phyloP scores from a whole-genome alignment of 257 asterid genomes.

The Solanum arcanum region DNA sequence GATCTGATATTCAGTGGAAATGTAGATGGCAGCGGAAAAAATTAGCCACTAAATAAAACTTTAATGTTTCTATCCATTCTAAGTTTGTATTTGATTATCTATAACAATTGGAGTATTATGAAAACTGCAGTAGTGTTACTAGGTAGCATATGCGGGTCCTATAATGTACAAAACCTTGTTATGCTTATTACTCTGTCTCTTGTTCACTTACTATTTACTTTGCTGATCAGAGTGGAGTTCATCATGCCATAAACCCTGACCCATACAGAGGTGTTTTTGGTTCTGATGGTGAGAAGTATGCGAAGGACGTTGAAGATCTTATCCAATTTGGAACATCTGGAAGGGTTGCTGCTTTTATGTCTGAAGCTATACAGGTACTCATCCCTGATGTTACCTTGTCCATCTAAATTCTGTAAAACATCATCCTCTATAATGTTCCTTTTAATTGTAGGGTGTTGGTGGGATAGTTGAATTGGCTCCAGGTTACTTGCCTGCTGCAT shows the following conservation, averaged over 20 bases:
- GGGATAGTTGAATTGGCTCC: conserved; percentile 97
- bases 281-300: conserved; percentile 74
- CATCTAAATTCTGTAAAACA: background rate
- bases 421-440: background rate
- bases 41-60: background rate
- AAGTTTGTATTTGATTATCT: background rate
- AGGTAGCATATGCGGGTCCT: background rate
- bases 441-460: conserved; percentile 67
- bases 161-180: background rate
- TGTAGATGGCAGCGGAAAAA: background rate
- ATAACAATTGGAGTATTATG: background rate
- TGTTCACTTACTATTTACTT: background rate
- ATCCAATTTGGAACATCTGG: conserved; percentile 86
- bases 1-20: background rate
- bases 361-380: conserved; percentile 87
- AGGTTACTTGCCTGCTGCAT: conserved; percentile 80
- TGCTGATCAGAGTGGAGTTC: conserved; percentile 66
- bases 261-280: conserved; percentile 88
- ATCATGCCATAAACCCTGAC: conserved; percentile 85
- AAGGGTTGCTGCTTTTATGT: conserved; percentile 65
- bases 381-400: background rate
- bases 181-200: background rate
- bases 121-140: background rate
- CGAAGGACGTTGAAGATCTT: conserved; percentile 80
- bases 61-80: background rate